Percentiles rank a stretch among this genome's conserved stretches.
These are phyloP conservation scores for Ustilago loliicola DNA, from an alignment of 1,284 basidiomycete species.

Conservation along the genomic window DNA sequence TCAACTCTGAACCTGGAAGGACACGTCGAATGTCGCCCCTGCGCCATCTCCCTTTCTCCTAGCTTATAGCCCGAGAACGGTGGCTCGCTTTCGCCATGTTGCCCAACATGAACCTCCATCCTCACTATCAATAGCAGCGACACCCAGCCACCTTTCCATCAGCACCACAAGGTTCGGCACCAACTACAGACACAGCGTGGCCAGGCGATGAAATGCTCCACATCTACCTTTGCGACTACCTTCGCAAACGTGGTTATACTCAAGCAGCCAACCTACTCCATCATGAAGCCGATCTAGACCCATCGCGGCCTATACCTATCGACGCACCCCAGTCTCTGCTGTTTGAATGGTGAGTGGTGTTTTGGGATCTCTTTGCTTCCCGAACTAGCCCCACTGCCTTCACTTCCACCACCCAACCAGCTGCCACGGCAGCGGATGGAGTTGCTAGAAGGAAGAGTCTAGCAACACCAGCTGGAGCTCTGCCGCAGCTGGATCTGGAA, in stretches of 20 bases:
- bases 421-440: not conserved
- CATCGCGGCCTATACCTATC: slow-evolving; percentile 35
- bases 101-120: slow-evolving; percentile 8
- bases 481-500: slow-evolving; percentile 32
- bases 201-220: slow-evolving; percentile 49
- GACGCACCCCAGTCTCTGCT: slow-evolving; percentile 48
- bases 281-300: slow-evolving; percentile 33
- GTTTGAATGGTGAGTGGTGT: slow-evolving; percentile 53
- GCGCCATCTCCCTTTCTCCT: not conserved
- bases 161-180: not conserved
- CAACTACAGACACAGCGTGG: slow-evolving; percentile 15
- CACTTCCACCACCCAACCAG: not conserved
- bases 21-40: not conserved
- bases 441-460: not conserved
- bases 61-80: not conserved
- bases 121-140: not conserved
- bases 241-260: slow-evolving; percentile 36
- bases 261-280: slow-evolving; percentile 31
- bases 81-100: not conserved
- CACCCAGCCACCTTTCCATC: not conserved
- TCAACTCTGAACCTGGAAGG: not conserved
- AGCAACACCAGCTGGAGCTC: slow-evolving; percentile 10
- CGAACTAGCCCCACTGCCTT: not conserved
- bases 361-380: slow-evolving; percentile 47
- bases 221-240: slow-evolving; percentile 51